Conservation (phyloP, 2,329 filamentous ascomycete genomes). For the Fonsecaea erecta region DNA sequence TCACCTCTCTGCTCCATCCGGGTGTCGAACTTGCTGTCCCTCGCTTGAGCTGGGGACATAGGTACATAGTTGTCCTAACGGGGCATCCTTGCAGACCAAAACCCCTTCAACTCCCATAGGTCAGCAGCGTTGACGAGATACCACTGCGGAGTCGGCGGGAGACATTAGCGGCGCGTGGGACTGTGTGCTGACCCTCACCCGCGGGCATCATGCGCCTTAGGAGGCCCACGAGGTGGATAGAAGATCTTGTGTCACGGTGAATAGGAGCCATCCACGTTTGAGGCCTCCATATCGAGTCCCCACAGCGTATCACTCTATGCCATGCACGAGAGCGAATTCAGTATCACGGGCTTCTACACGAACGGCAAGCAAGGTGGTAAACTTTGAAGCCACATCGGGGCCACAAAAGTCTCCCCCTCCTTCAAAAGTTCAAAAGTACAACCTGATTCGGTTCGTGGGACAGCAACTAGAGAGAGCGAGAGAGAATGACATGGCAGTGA, state of each 20-base stretch:
- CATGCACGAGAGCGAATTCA: not conserved
- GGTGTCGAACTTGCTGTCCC: not conserved
- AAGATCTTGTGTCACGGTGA: not conserved
- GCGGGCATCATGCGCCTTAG: not conserved
- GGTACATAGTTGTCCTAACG: no score
- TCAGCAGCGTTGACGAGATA: not conserved
- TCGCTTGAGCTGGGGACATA: not conserved
- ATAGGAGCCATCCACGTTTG: conserved; percentile 1
- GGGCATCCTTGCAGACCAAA: no score
- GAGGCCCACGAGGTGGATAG: not conserved
- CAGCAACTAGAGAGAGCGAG: no score
- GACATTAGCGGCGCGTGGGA: not conserved
- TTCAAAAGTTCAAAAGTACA: not conserved
- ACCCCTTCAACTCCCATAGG: not conserved
- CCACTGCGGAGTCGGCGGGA: not conserved
- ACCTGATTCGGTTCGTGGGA: no score
- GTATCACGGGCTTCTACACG: not conserved
- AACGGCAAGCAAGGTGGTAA: not conserved
- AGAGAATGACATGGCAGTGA: not conserved
- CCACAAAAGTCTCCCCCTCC: not conserved
- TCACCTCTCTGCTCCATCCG: not conserved
- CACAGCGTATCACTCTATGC: not conserved
- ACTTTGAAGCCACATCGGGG: conserved; percentile 1
- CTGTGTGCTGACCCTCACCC: not conserved
- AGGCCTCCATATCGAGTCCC: not conserved